Base-by-base conservation (phyloP, 2,329 filamentous ascomycete species). In the Phoma sp. region DNA sequence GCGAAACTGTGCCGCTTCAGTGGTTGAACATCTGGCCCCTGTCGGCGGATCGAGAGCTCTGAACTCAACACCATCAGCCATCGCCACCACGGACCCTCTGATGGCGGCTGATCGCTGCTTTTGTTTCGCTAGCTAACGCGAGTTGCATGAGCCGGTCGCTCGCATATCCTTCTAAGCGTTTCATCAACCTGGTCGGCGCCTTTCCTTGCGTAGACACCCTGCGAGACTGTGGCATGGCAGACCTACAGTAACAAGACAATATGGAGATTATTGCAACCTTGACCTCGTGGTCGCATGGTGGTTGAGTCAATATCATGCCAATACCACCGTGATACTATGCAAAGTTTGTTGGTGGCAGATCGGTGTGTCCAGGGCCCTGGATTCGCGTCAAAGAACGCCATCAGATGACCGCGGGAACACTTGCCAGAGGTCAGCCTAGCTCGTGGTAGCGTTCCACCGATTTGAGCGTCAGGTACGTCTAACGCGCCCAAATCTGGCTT, bases 21-120 rank as follows among this genome's bases (percentile, higher is more conserved):
- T 37, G 43, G 32, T 26, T 40, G 33, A 45, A 14, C 21, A 7
- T 38, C 42, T 47, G 37, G 38, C 34, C 42, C 42, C 17, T 38
- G 33, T 15, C 23, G n/a, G 47, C 50, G 53, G 53, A 42, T 53
- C 42, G 43, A 50, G 51, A 34, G 26, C 38, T 53, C 32, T 45
- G 42, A 45, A 54, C 65, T 69, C 66, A 70, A 70, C 67, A 71
- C 67, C 67, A 69, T 57, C 65, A 51, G 57, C 54, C 47, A 64
- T 67, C 49, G 64, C 64, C 66, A 68, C 65, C 56, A 59, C 52
- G 15, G 38, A 52, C 51, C 51, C 51, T 21, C 18, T 47, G 38
- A 49, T 53, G 53, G 59, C 64, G 60, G 60, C 59, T 60, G 56
- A 59, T 56, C 39, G 36, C 42, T 42, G 56, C 50, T 47, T 58